Percentiles rank a stretch among this genome's conserved stretches.
Evolutionary conservation across 1,284 basidiomycete genomes (phyloP).

Genomic region (Ganoderma leucocontextum): DNA sequence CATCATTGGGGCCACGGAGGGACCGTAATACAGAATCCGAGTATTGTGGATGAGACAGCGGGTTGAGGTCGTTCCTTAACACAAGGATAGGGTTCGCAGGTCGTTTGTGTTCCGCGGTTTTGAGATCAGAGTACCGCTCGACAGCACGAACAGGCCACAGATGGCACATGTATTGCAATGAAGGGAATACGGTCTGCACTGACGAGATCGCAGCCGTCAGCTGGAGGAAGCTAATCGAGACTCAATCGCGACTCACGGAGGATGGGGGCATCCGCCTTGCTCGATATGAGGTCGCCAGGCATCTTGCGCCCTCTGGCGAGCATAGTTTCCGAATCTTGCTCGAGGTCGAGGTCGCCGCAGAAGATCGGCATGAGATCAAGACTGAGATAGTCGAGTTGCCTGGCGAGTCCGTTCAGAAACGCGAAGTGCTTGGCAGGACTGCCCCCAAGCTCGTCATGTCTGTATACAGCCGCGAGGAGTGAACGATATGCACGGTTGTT

Average conservation of each 20-base stretch:
- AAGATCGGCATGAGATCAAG: constrained; percentile 23
- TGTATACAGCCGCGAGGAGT: neutral
- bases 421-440: neutral
- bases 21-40: neutral
- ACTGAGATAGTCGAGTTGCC: neutral
- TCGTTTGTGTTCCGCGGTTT: constrained; percentile 7
- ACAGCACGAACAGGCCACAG: constrained; percentile 16
- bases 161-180: constrained; percentile 18
- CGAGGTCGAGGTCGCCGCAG: constrained; percentile 21
- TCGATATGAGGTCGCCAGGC: constrained; percentile 3
- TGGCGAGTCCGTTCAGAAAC: neutral
- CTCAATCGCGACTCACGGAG: neutral
- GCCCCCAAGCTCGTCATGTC: neutral
- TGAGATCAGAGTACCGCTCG: constrained; percentile 28
- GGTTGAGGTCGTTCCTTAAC: neutral
- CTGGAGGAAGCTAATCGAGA: neutral
- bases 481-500: neutral
- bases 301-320: constrained; percentile 12
- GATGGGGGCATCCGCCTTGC: neutral
- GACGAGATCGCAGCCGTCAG: neutral
- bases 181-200: constrained; percentile 15
- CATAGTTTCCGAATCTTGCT: constrained; percentile 21
- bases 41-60: neutral
- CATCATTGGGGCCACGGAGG: neutral
- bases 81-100: constrained; percentile 1